Conservation (phyloP, 257 asterid species). For the Solanum gracilifrons region DNA sequence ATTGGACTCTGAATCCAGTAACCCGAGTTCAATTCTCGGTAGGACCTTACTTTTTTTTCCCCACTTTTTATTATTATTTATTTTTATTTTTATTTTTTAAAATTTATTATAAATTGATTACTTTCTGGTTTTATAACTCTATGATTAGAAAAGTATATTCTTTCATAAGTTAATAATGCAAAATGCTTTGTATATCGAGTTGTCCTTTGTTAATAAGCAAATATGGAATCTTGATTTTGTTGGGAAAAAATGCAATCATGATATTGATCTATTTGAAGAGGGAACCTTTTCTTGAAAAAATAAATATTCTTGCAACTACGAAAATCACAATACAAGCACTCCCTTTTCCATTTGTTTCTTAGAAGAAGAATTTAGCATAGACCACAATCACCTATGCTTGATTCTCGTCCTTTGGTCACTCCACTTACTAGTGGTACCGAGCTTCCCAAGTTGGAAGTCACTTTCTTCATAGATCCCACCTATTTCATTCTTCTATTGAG, state of each 20-base stretch:
- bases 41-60: background rate
- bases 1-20: constrained; percentile 47
- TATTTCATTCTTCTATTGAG: background rate
- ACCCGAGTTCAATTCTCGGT: constrained; percentile 33
- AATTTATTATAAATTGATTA: too few relatives aligned
- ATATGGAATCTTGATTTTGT: too few relatives aligned
- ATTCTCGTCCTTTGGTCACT: background rate
- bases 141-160: too few relatives aligned
- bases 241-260: background rate
- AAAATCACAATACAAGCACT: background rate
- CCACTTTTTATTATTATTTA: too few relatives aligned
- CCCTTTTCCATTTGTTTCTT: background rate
- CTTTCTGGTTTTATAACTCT: too few relatives aligned
- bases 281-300: background rate
- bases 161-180: too few relatives aligned
- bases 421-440: background rate
- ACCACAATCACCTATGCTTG: background rate
- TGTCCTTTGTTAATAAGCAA: background rate
- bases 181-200: background rate
- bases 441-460: background rate
- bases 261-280: background rate
- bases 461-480: background rate
- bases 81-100: too few relatives aligned
- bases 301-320: too few relatives aligned
- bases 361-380: too few relatives aligned